These are phyloP conservation scores for Zanthoxylum bungeanum DNA, from an alignment of 345 rosid species.

Conservation along the genomic window DNA sequence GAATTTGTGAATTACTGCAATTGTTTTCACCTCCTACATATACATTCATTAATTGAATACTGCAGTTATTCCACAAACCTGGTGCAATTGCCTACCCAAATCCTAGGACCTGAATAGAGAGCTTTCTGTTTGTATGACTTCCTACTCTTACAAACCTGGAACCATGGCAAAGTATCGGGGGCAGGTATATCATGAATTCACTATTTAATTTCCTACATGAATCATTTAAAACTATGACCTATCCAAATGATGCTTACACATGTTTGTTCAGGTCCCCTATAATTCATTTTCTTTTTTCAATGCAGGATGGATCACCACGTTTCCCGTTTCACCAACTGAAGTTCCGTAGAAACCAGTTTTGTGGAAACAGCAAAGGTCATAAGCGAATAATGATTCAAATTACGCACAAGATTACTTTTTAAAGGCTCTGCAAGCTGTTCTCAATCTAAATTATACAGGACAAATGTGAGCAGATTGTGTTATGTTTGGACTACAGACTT, in stretches of 20 bases:
- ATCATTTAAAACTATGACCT: background rate
- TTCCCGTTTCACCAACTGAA: slow-evolving; percentile 4
- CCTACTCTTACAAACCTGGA: background rate
- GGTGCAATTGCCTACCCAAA: background rate
- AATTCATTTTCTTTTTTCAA: background rate
- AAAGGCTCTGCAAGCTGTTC: slow-evolving; percentile 34
- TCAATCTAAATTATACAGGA: slow-evolving; percentile 14
- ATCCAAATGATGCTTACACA: background rate
- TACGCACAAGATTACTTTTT: slow-evolving; percentile 8
- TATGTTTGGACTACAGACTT: slow-evolving; percentile 8
- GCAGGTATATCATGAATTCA: background rate
- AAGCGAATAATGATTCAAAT: background rate
- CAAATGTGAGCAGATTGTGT: slow-evolving; percentile 12
- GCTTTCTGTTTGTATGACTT: background rate
- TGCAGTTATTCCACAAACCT: background rate
- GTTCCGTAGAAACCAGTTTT: slow-evolving; percentile 4
- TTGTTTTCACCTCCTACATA: background rate
- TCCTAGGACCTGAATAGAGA: background rate
- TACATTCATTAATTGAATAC: background rate
- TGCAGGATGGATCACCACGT: background rate
- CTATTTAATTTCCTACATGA: background rate
- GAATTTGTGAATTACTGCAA: background rate
- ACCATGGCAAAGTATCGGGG: background rate
- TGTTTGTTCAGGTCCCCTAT: slow-evolving; percentile 4
- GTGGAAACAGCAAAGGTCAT: background rate